These are phyloP conservation scores for Chlorencoelia australis DNA, from an alignment of 2,329 filamentous ascomycete species.

Conservation along the genomic window DNA sequence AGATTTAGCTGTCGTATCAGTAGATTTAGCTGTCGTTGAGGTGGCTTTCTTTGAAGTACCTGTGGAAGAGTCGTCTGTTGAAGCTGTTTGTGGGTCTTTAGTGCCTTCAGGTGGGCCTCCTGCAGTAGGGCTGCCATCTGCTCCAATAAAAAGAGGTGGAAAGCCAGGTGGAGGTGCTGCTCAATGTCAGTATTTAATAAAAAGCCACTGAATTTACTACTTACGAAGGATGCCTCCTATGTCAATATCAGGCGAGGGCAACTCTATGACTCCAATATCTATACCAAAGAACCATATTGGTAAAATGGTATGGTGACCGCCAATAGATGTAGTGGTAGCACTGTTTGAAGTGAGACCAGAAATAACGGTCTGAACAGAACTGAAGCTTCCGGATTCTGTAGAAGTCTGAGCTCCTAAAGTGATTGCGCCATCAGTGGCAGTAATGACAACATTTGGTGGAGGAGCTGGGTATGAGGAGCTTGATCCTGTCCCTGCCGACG, in stretches of 20 bases:
- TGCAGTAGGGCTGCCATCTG: conserved; percentile 3
- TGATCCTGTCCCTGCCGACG: no score
- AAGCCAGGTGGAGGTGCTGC: conserved; percentile 3
- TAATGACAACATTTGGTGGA: conserved; percentile 3
- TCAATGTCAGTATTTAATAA: not conserved
- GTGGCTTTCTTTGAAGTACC: no score
- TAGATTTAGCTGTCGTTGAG: not conserved
- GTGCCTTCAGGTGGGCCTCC: conserved; percentile 5
- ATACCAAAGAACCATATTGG: conserved; percentile 5
- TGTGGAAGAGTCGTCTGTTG: conserved; percentile 1
- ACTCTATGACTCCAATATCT: conserved; percentile 5
- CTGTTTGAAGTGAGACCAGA: conserved; percentile 5
- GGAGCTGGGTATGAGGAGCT: no score
- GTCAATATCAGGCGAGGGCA: not conserved
- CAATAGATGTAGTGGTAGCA: conserved; percentile 2
- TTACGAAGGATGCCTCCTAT: conserved; percentile 5
- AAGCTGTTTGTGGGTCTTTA: conserved; percentile 5
- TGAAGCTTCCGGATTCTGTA: conserved; percentile 4
- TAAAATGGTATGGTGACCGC: conserved; percentile 6
- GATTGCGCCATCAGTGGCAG: conserved; percentile 2
- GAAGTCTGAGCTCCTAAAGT: conserved; percentile 6
- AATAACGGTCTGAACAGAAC: conserved; percentile 4
- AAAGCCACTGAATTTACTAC: not conserved
- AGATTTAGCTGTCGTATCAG: not conserved
- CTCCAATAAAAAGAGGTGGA: conserved; percentile 5